Percentiles rank a stretch among this genome's conserved stretches.
Evolutionary conservation across 2,329 filamentous ascomycete species (phyloP).

Genomic region (Ophiocordyceps camponoti-rufipedis): DNA sequence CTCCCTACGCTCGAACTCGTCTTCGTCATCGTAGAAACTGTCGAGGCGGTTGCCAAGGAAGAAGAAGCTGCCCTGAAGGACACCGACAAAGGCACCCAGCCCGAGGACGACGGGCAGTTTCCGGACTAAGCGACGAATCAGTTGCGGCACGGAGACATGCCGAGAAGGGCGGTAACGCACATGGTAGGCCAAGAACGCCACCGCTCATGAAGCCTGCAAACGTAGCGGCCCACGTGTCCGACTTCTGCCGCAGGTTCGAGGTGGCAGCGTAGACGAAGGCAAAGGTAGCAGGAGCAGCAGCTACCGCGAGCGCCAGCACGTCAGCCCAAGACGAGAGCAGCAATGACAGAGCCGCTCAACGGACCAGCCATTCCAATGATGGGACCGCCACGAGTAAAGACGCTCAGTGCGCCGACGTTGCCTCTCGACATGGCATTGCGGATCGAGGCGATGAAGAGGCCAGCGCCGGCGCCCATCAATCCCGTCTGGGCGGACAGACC

Average conservation of each 20-base stretch:
- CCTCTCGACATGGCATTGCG: conserved; percentile 73
- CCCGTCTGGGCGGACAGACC: conserved; percentile 45
- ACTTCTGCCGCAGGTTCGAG: conserved; percentile 71
- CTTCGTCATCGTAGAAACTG: conserved; percentile 34
- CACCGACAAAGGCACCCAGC: conserved; percentile 38
- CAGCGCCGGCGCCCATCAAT: conserved; percentile 45
- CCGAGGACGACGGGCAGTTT: conserved; percentile 55
- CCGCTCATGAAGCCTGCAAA: conserved; percentile 65
- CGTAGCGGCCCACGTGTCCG: conserved; percentile 59
- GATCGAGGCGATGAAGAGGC: conserved; percentile 56
- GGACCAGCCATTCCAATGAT: conserved; percentile 38
- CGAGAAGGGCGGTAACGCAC: conserved; percentile 24
- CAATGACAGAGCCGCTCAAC: conserved; percentile 1
- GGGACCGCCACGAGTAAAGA: conserved; percentile 63
- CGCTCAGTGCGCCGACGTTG: conserved; percentile 64
- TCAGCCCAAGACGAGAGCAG: no score
- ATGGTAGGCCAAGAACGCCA: conserved; percentile 49
- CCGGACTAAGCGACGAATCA: conserved; percentile 9
- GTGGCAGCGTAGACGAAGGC: conserved; percentile 58
- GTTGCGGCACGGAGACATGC: not conserved
- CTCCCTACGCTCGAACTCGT: conserved; percentile 63
- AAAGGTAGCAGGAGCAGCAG: conserved; percentile 46
- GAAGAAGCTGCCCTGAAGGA: conserved; percentile 44
- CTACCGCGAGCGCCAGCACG: conserved; percentile 17
- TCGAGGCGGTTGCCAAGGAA: conserved; percentile 46